A percentile compares a stretch with the other conserved stretches of the same genome.
These are phyloP conservation scores for Beauveria sp. DNA, from an alignment of 2,329 filamentous ascomycete species.

Conservation along the genomic window DNA sequence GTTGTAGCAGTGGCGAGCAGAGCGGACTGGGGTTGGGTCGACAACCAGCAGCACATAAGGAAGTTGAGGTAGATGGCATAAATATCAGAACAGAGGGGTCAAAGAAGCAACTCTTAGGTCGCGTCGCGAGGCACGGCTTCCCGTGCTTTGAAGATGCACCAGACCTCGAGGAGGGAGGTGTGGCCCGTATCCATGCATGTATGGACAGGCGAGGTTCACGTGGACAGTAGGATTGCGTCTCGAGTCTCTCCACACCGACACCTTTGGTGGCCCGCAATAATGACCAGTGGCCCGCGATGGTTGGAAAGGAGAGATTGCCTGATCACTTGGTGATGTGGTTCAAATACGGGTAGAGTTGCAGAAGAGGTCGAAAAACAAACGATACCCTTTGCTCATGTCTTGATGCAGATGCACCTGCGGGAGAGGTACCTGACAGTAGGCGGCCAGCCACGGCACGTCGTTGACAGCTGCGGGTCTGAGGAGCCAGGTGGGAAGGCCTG, in stretches of 20 bases:
- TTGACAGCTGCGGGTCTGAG: conserved; percentile 2
- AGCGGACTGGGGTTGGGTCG: neutral
- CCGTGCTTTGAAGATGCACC: neutral
- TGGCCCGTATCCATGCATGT: neutral
- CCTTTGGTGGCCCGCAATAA: neutral
- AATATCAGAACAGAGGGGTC: neutral
- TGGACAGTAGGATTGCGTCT: conserved; percentile 2
- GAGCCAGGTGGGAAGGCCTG: too few relatives aligned
- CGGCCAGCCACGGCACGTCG: neutral
- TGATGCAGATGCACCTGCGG: neutral
- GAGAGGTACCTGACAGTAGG: neutral
- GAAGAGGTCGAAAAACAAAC: neutral
- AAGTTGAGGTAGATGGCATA: neutral
- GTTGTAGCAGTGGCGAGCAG: neutral
- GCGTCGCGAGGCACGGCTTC: neutral
- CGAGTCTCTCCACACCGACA: conserved; percentile 6
- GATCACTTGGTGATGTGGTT: neutral
- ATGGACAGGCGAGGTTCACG: conserved; percentile 8
- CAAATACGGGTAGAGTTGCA: neutral
- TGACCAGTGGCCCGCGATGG: neutral
- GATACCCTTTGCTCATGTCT: neutral
- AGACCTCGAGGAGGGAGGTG: conserved; percentile 1
- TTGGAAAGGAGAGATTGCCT: neutral
- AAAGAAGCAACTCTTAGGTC: neutral
- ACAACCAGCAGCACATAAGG: neutral